These are phyloP conservation scores for Sporothrix humicola DNA, from an alignment of 2,329 filamentous ascomycete genomes.

Conservation along the genomic window DNA sequence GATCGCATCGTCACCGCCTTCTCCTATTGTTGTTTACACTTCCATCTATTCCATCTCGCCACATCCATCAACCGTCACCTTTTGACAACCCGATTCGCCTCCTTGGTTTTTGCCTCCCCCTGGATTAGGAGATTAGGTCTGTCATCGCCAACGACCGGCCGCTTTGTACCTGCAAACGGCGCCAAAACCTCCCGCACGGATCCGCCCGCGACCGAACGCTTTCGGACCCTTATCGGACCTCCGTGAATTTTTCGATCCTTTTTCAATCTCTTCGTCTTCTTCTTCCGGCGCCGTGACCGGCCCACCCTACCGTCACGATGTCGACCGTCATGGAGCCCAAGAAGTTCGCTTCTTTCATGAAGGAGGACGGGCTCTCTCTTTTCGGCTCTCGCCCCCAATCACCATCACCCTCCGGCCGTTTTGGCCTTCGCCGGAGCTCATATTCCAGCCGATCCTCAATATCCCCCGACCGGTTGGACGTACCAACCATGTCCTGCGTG, in stretches of 20 bases:
- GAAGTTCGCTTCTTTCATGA: slow-evolving; percentile 37
- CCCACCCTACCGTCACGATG: slow-evolving; percentile 21
- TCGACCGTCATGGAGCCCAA: slow-evolving; percentile 38
- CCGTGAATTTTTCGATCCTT: neutral
- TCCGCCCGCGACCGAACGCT: slow-evolving; percentile 5
- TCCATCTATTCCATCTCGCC: slow-evolving; percentile 13
- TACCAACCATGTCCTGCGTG: slow-evolving; percentile 36
- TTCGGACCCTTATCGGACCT: neutral
- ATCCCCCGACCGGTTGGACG: slow-evolving; percentile 14
- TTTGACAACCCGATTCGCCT: neutral
- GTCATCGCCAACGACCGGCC: neutral
- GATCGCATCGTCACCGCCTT: slow-evolving; percentile 16
- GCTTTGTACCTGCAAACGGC: slow-evolving; percentile 16
- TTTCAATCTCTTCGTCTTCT: neutral
- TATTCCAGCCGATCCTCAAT: slow-evolving; percentile 34
- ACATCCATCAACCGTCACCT: neutral
- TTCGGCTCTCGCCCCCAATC: slow-evolving; percentile 34
- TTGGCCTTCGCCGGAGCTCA: slow-evolving; percentile 35
- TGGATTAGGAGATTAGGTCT: neutral
- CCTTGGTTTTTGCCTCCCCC: slow-evolving; percentile 25
- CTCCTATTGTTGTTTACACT: neutral
- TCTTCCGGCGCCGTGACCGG: neutral
- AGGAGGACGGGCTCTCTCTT: slow-evolving; percentile 35
- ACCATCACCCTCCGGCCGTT: slow-evolving; percentile 36
- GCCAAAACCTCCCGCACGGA: slow-evolving; percentile 11